These are phyloP conservation scores for Vaccinium vitisidaea DNA, from an alignment of 148 eudicot species.

Conservation along the genomic window DNA sequence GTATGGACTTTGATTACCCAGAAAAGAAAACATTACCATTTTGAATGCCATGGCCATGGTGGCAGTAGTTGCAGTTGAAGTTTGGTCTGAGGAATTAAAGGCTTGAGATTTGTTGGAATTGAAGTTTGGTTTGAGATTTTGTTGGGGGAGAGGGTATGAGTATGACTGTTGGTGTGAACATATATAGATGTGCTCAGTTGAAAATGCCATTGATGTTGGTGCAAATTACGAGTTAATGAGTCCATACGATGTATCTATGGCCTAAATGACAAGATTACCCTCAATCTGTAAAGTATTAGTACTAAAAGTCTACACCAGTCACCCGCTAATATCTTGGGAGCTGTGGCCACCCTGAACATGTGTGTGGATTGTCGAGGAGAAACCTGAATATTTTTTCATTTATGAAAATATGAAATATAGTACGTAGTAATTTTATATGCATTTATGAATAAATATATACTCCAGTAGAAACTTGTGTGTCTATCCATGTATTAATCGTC, in stretches of 20 bases:
- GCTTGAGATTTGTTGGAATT: neutral
- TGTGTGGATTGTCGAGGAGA: slow-evolving; percentile 9
- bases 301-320: neutral
- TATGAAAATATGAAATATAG: too few species aligned
- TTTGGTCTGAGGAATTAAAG: neutral
- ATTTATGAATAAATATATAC: too few species aligned
- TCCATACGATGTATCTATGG: neutral
- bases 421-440: neutral
- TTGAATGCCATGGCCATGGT: slow-evolving; percentile 96
- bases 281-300: neutral
- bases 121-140: neutral
- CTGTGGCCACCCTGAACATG: slow-evolving; percentile 19
- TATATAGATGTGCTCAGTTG: slow-evolving; percentile 14
- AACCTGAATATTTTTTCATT: slow-evolving; percentile 4
- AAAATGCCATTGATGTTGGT: slow-evolving; percentile 27
- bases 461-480: neutral
- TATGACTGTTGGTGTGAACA: neutral
- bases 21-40: slow-evolving; percentile 49
- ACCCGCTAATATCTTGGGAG: neutral
- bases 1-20: neutral
- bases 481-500: neutral
- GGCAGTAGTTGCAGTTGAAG: neutral
- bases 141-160: neutral
- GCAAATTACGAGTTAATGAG: slow-evolving; percentile 23
- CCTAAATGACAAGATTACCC: slow-evolving; percentile 17